These are phyloP conservation scores for Torulaspora quercuum DNA, from an alignment of 805 yeast species.

Conservation along the genomic window DNA sequence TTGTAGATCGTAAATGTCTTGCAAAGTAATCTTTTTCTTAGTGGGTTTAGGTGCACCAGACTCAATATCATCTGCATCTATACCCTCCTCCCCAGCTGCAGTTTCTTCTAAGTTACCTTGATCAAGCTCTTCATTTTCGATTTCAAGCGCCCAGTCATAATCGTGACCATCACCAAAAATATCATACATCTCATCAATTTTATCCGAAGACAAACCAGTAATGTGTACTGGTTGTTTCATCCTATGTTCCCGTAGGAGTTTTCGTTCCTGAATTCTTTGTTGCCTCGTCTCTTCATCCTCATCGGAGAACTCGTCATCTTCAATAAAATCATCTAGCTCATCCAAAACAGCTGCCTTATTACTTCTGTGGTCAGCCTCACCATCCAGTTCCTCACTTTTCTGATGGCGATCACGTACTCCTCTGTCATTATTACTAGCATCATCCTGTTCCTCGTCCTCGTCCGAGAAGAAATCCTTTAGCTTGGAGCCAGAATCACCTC, in stretches of 20 bases:
- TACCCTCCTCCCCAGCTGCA: constrained; percentile 38
- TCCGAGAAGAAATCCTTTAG: constrained; percentile 44
- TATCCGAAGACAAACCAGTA: constrained; percentile 75
- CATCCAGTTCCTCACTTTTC: constrained; percentile 24
- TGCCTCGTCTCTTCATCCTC: constrained; percentile 57
- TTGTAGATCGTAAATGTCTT: constrained; percentile 91
- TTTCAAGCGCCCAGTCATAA: constrained; percentile 96
- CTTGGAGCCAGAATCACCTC: constrained; percentile 23
- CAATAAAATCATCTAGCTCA: constrained; percentile 95
- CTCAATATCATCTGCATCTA: constrained; percentile 38
- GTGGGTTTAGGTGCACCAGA: constrained; percentile 27
- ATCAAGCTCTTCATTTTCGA: constrained; percentile 66
- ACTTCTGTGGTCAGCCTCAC: constrained; percentile 23
- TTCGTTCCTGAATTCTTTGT: constrained; percentile 36
- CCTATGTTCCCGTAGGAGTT: constrained; percentile 39
- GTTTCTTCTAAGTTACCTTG: constrained; percentile 44
- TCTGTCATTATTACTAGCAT: constrained; percentile 16
- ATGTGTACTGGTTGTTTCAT: constrained; percentile 55
- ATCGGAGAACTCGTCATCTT: constrained; percentile 93
- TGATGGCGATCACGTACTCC: constrained; percentile 23
- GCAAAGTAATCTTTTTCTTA: constrained; percentile 48
- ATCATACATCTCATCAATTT: constrained; percentile 87
- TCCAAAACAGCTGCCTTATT: constrained; percentile 49
- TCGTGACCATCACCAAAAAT: constrained; percentile 97
- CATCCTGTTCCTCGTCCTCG: constrained; percentile 38